Base-by-base conservation (phyloP, 2,329 filamentous ascomycete species). In the Helicocarpus griseus region DNA sequence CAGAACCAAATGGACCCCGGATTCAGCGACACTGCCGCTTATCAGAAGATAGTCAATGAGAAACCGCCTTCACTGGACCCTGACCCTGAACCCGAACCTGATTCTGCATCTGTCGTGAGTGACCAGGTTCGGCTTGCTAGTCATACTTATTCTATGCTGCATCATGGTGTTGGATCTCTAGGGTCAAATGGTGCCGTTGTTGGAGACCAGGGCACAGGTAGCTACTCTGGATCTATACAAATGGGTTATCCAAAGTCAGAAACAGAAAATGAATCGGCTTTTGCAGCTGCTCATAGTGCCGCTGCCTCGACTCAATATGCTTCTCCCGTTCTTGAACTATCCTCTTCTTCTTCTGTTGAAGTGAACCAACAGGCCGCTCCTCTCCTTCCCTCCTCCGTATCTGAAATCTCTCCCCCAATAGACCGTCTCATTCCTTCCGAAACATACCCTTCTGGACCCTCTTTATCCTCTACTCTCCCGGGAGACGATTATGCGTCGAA, bases 1-100 rank as follows among this genome's bases (percentile, higher is more conserved):
- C 77, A 82, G 64, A 82, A 83, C 64, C 82, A 86, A 70, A 87
- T 81, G 78, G 83, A 87, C 69, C 81, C 82, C 50, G 72, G 78
- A 60, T 85, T 86, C 74, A 83, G 84, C 69, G 81, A 85, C 65
- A 81, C 81, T 51, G 75, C 81, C 50, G 77, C 76, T 56, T 79
- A 80, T 65, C 73, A 73, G 54, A 78, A 73, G 62, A 65, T 65
- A 36, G 53, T 55, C 48, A 53, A 61, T 45, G 56, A 58, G 51
- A 60, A 60, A 50, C 51, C 60, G 21, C 35, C 36, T 21, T 49
- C 52, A 22, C 45, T 35, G 38, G 52, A 57, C n/a, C 52, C 60
- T 53, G 55, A 38, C n/a, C n/a, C n/a, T n/a, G n/a, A n/a, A n/a
- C n/a, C n/a, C n/a, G n/a, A n/a, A n/a, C n/a, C n/a, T n/a, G n/a